These are phyloP conservation scores for Golubevia sp. DNA, from an alignment of 1,284 basidiomycete species.

Conservation along the genomic window DNA sequence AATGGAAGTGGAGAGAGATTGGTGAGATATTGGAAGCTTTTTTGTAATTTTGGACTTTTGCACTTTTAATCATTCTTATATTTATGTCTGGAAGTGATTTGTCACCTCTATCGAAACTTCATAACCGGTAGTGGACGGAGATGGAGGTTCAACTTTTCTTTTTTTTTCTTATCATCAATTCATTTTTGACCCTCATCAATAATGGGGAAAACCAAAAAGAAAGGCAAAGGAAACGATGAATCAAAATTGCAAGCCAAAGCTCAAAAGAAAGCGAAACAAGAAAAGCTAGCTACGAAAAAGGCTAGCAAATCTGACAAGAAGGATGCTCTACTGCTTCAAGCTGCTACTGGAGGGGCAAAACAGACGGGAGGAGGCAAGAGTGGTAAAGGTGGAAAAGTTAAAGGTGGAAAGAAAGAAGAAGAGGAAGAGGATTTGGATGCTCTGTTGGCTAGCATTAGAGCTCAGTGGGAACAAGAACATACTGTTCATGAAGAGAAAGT, in stretches of 20 bases:
- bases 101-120: too few species aligned
- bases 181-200: too few species aligned
- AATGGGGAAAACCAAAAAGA: conserved; percentile 57
- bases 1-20: too few species aligned
- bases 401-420: conserved; percentile 17
- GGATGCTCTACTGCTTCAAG: conserved; percentile 1
- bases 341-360: conserved; percentile 4
- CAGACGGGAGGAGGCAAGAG: conserved; percentile 19
- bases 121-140: too few species aligned
- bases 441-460: conserved; percentile 40
- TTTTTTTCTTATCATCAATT: too few species aligned
- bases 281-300: conserved; percentile 37
- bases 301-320: conserved; percentile 44
- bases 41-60: too few species aligned
- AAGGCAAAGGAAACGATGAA: conserved; percentile 18
- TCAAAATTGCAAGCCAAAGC: conserved; percentile 55
- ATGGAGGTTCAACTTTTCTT: too few species aligned
- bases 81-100: too few species aligned
- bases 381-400: conserved; percentile 28
- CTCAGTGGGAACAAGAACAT: conserved; percentile 54
- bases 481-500: conserved; percentile 43
- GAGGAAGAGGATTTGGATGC: conserved; percentile 59
- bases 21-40: too few species aligned
- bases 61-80: too few species aligned
- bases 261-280: conserved; percentile 57